Conservation (phyloP, 345 rosid genomes). For the Pseudoturritis turrita region DNA sequence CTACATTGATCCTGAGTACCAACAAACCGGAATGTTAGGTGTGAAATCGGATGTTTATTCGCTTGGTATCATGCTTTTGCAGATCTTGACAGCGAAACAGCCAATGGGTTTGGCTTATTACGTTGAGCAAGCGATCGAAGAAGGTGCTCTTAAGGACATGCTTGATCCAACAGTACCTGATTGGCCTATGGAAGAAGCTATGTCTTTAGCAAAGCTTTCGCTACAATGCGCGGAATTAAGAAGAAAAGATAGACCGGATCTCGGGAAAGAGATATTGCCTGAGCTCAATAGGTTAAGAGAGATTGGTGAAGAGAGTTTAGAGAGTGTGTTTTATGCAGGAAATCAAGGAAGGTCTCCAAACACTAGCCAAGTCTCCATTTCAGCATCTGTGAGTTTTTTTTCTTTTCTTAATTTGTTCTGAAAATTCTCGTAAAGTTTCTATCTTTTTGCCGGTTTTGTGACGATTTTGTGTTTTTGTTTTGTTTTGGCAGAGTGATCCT, state of each 20-base stretch:
- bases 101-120: constrained; percentile 80
- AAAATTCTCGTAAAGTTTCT: neutral
- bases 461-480: neutral
- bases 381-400: constrained; percentile 40
- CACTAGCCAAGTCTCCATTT: constrained; percentile 30
- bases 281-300: constrained; percentile 59
- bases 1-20: constrained; percentile 95
- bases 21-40: constrained; percentile 92
- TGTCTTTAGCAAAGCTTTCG: constrained; percentile 51
- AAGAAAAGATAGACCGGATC: constrained; percentile 93
- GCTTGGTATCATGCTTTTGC: constrained; percentile 76
- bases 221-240: constrained; percentile 72
- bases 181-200: constrained; percentile 78
- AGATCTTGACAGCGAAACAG: constrained; percentile 65
- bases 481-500: constrained; percentile 22
- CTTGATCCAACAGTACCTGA: constrained; percentile 71
- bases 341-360: constrained; percentile 27
- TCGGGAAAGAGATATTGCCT: constrained; percentile 58
- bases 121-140: constrained; percentile 54
- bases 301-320: constrained; percentile 49
- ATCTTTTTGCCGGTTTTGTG: neutral
- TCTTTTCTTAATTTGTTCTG: neutral
- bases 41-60: constrained; percentile 89
- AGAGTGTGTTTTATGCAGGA: constrained; percentile 22
- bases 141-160: constrained; percentile 45